Evolutionary conservation across 2,329 filamentous ascomycete genomes (phyloP).

Genomic region (Aureobasidium sp.): DNA sequence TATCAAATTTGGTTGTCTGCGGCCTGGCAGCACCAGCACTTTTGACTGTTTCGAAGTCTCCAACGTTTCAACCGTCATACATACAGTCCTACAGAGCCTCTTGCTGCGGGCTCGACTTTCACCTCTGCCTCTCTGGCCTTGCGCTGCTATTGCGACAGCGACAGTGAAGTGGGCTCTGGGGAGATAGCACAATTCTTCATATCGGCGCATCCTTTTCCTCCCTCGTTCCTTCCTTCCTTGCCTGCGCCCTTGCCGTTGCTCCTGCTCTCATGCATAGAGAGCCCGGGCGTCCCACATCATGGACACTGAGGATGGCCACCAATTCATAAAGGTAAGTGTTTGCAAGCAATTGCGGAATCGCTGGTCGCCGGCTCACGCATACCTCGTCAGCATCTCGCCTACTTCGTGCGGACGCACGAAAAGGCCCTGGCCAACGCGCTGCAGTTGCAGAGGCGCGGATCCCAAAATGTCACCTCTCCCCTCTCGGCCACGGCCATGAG

Average conservation of each 20-base stretch:
- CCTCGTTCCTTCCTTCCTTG: neutral
- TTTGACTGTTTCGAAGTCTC: slow-evolving; percentile 7
- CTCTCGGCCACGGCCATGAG: slow-evolving; percentile 38
- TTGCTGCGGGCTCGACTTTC: neutral
- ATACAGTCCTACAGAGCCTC: slow-evolving; percentile 1
- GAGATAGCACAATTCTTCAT: neutral
- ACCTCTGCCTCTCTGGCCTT: slow-evolving; percentile 6
- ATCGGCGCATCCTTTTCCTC: neutral
- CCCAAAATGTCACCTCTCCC: slow-evolving; percentile 45
- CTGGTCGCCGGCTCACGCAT: slow-evolving; percentile 11
- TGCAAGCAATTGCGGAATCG: neutral
- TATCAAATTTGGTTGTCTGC: neutral
- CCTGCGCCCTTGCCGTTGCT: slow-evolving; percentile 8
- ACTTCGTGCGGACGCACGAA: slow-evolving; percentile 94
- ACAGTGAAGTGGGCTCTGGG: neutral
- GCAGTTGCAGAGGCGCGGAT: slow-evolving; percentile 69
- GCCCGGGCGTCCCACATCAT: slow-evolving; percentile 38
- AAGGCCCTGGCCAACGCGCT: slow-evolving; percentile 94
- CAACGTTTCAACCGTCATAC: slow-evolving; percentile 2
- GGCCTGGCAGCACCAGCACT: neutral
- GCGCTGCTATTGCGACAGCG: neutral
- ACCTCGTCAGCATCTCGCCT: slow-evolving; percentile 72
- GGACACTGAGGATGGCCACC: slow-evolving; percentile 83
- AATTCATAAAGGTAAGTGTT: slow-evolving; percentile 71
- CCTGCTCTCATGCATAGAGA: slow-evolving; percentile 15